Base-by-base conservation (phyloP, 108 stramenopile species). In the Discostella pseudostelligera region DNA sequence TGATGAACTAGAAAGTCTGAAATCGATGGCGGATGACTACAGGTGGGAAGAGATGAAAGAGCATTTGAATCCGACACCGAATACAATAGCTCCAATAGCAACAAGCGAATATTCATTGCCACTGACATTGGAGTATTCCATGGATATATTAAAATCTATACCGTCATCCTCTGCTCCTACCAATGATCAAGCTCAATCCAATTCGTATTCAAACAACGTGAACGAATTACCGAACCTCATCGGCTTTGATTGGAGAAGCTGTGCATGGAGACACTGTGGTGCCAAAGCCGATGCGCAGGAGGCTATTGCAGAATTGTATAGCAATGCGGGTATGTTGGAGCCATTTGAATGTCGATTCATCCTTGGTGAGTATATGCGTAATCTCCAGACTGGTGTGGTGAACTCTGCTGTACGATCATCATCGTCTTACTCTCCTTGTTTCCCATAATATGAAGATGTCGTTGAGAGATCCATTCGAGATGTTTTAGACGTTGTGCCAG, bases 251-350 rank as follows among this genome's bases (percentile, higher is more conserved):
- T 93, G 88, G 87, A 87, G 87, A 21, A 84, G 82, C 56, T 94
- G 93, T 68, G 89, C 88, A 6, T 94, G 93, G 93, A 65, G 87
- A 50, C 89, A 89, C 53, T 94, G 93, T 60, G 89, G 89, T 14
- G 88, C 89, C 7, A 77, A 84, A 35, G 89, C 89, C 26, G 93
- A 94, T 80, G 86, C 83, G 17, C 86, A 89, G 74, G 93, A 94
- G 63, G 83, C 93, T 4, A 39, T 91, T 19, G 88, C 88, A 22
- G 93, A 90, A 63, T 63, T 94, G 36, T 79, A 87, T 48, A 70
- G 76, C 57, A 62, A 65, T 47, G 59, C 89, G 39, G 93, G 93
- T 4, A 72, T 94, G 64, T 57, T 90, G n/a, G 93, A 94, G 68
- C 93, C 93, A 24, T 87, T 80, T 59, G 93, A 94, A 71, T 85